Conservation (phyloP, 108 stramenopile species). For the Pseudonitzschia pungens region DNA sequence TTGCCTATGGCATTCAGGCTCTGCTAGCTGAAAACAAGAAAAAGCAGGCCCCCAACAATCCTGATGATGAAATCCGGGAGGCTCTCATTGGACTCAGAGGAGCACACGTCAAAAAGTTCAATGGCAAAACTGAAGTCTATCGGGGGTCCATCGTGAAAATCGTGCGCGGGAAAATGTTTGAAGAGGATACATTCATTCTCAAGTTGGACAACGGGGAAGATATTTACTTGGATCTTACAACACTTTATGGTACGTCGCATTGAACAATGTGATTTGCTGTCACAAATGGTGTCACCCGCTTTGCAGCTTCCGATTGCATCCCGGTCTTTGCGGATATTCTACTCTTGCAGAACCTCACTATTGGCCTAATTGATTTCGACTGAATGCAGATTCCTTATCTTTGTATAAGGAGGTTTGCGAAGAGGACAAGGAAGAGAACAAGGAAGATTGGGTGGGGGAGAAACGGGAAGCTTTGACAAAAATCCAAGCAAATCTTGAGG, state of each 20-base stretch:
- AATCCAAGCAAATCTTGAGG: constrained; percentile 3
- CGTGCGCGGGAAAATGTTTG: background rate
- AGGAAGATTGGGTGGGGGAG: constrained; percentile 12
- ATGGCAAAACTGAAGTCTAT: background rate
- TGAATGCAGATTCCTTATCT: background rate
- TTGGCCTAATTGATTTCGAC: background rate
- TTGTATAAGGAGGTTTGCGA: constrained; percentile 5
- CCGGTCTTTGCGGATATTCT: background rate
- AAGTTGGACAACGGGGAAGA: background rate
- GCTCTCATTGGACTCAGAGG: constrained; percentile 48
- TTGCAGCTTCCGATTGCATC: too few relatives aligned
- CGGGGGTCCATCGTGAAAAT: background rate
- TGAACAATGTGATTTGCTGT: too few relatives aligned
- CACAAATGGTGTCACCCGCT: too few relatives aligned
- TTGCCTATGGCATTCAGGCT: constrained; percentile 1
- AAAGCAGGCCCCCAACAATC: background rate
- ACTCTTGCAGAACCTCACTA: background rate
- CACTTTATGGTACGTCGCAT: background rate
- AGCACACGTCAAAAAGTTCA: constrained; percentile 16
- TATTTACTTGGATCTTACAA: background rate
- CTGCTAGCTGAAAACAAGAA: constrained; percentile 20
- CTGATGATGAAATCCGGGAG: constrained; percentile 25
- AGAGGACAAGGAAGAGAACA: constrained; percentile 4
- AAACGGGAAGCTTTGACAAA: constrained; percentile 1
- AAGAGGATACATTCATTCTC: background rate